A percentile compares a stretch with the other conserved stretches of the same genome.
Evolutionary conservation across 2,329 filamentous ascomycete genomes (phyloP).

Genomic region (Claviceps sp.): DNA sequence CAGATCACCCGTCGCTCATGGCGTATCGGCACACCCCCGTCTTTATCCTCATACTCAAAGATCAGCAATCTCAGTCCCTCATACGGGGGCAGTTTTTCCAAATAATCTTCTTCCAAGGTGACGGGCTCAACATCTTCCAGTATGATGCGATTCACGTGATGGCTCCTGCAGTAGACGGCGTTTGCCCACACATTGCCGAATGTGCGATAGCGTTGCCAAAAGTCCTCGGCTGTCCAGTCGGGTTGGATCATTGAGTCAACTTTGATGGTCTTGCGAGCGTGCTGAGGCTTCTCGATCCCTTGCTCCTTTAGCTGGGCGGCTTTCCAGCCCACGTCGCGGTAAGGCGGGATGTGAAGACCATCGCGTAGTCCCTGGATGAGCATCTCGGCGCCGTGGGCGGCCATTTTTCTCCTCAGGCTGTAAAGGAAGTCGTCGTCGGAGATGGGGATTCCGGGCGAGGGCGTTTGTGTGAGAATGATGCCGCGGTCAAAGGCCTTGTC

Average conservation of each 20-base stretch:
- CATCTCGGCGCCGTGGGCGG: conserved; percentile 53
- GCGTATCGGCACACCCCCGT: not conserved
- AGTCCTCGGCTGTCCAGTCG: conserved; percentile 35
- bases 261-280: conserved; percentile 63
- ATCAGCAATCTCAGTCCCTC: conserved; percentile 3
- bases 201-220: conserved; percentile 43
- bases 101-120: conserved; percentile 2
- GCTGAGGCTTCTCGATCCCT: conserved; percentile 12
- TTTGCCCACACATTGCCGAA: conserved; percentile 55
- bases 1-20: not conserved
- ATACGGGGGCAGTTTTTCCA: not conserved
- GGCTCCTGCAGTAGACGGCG: conserved; percentile 15
- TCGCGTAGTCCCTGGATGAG: conserved; percentile 52
- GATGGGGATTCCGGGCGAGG: conserved; percentile 41
- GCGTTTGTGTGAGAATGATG: conserved; percentile 56
- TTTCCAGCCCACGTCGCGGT: conserved; percentile 21
- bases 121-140: conserved; percentile 21
- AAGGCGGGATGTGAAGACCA: conserved; percentile 51
- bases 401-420: conserved; percentile 35
- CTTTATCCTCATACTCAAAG: conserved; percentile 9
- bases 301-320: conserved; percentile 4
- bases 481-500: conserved; percentile 66
- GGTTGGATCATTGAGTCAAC: conserved; percentile 46
- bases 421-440: conserved; percentile 29
- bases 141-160: conserved; percentile 23